Evolutionary conservation across 108 stramenopile species (phyloP).

Genomic region (Schizochytrium sp.): DNA sequence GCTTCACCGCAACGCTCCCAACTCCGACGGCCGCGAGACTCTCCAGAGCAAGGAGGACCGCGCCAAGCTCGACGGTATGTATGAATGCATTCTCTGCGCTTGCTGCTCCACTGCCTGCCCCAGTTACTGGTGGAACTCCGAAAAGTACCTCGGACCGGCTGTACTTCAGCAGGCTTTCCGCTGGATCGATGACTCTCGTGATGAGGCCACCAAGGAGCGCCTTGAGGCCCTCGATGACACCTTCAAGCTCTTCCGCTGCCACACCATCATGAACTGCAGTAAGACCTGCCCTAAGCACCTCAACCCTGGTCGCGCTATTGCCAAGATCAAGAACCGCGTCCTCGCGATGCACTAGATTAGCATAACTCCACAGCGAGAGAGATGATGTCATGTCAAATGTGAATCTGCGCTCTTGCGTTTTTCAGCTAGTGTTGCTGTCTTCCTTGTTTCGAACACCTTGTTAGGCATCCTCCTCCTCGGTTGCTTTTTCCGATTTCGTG

Average conservation of each 20-base stretch:
- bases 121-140: conserved; percentile 97
- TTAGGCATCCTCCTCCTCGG: not conserved
- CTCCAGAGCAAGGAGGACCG: conserved; percentile 82
- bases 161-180: conserved; percentile 97
- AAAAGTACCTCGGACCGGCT: conserved; percentile 94
- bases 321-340: conserved; percentile 89
- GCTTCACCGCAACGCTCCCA: conserved; percentile 86
- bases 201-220: conserved; percentile 88
- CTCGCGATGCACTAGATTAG: conserved; percentile 14
- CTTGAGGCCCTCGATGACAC: conserved; percentile 93
- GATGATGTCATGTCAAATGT: not conserved
- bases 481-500: too few species aligned
- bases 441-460: not conserved
- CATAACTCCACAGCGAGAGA: not conserved
- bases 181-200: conserved; percentile 96
- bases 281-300: conserved; percentile 99
- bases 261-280: conserved; percentile 99
- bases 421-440: not conserved
- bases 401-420: not conserved
- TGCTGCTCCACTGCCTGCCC: conserved; percentile 97
- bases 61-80: conserved; percentile 69
- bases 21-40: conserved; percentile 86
- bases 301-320: conserved; percentile 98
- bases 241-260: conserved; percentile 95
- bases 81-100: conserved; percentile 94